Percentiles rank a stretch among this genome's conserved stretches.
phyloP scores from a whole-genome alignment of 2,329 filamentous ascomycete genomes.

The Plenodomus biglobosus region DNA sequence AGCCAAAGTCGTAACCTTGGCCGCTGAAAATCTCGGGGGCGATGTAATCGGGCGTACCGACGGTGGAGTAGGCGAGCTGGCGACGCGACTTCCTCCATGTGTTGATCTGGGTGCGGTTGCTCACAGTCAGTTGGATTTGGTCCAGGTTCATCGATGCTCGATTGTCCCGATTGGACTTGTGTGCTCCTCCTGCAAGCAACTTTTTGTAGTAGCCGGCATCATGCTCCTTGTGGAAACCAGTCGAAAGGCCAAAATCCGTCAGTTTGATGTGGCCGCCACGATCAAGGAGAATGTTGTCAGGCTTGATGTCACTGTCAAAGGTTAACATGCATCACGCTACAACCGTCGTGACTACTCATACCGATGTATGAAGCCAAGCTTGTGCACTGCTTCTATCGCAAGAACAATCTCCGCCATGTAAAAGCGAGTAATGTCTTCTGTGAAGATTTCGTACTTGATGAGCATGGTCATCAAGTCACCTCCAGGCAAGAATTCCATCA shows the following conservation, averaged over 20 bases:
- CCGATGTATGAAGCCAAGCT: constrained; percentile 97
- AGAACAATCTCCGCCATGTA: constrained; percentile 98
- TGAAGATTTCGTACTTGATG: constrained; percentile 99
- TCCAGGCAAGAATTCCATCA: constrained; percentile 98
- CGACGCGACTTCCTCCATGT: constrained; percentile 96
- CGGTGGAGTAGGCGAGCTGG: constrained; percentile 96
- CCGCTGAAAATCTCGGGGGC: constrained; percentile 97
- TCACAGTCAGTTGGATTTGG: constrained; percentile 97
- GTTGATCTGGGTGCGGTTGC: constrained; percentile 96
- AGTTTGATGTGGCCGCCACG: constrained; percentile 96
- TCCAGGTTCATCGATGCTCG: constrained; percentile 94
- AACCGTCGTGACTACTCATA: constrained; percentile 49
- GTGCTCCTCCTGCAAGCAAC: constrained; percentile 70
- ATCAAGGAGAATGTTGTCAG: constrained; percentile 96
- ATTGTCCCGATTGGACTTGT: constrained; percentile 60
- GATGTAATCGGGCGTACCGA: constrained; percentile 98
- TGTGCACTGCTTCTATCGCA: constrained; percentile 98
- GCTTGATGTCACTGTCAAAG: constrained; percentile 84
- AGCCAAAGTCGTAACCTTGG: constrained; percentile 93
- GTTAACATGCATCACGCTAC: constrained; percentile 23
- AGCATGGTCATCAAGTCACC: constrained; percentile 99
- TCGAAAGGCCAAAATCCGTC: constrained; percentile 96
- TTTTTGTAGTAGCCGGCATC: constrained; percentile 99
- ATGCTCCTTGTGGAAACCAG: constrained; percentile 95
- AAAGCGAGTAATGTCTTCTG: constrained; percentile 96